Conservation (phyloP, 2,329 filamentous ascomycete species). For the Aspergillus alliaceus region DNA sequence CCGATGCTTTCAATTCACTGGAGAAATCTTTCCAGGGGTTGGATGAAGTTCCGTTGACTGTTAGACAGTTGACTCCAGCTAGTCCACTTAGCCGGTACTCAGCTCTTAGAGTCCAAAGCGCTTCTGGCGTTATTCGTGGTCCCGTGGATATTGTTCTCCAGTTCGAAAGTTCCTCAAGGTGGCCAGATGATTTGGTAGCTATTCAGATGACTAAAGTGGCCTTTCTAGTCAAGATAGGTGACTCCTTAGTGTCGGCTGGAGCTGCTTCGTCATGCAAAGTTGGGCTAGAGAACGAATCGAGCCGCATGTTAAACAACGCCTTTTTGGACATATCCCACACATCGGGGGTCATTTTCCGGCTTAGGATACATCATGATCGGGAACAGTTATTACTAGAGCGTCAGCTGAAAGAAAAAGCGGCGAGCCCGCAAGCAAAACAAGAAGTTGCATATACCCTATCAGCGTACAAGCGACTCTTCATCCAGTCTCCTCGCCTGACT, state of each 20-base stretch:
- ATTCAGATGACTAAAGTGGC: slow-evolving; percentile 94
- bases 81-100: slow-evolving; percentile 73
- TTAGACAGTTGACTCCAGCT: slow-evolving; percentile 75
- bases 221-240: slow-evolving; percentile 73
- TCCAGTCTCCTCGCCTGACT: slow-evolving; percentile 73
- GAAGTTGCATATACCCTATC: slow-evolving; percentile 69
- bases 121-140: slow-evolving; percentile 21
- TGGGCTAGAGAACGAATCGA: slow-evolving; percentile 74
- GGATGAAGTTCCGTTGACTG: slow-evolving; percentile 81
- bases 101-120: slow-evolving; percentile 40
- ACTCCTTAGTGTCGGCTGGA: slow-evolving; percentile 65
- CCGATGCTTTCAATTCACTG: slow-evolving; percentile 69
- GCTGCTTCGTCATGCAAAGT: slow-evolving; percentile 65
- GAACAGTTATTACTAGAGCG: slow-evolving; percentile 79
- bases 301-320: slow-evolving; percentile 70
- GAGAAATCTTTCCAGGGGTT: slow-evolving; percentile 75
- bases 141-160: slow-evolving; percentile 81
- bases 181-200: slow-evolving; percentile 87
- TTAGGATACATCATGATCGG: slow-evolving; percentile 85
- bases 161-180: slow-evolving; percentile 89
- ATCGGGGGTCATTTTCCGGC: slow-evolving; percentile 71
- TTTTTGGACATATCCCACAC: slow-evolving; percentile 81
- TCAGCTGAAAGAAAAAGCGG: slow-evolving; percentile 71
- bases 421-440: slow-evolving; percentile 66
- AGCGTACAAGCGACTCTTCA: slow-evolving; percentile 68